phyloP scores from a whole-genome alignment of 305 asterid genomes.

The Solanum aculeatissimum region DNA sequence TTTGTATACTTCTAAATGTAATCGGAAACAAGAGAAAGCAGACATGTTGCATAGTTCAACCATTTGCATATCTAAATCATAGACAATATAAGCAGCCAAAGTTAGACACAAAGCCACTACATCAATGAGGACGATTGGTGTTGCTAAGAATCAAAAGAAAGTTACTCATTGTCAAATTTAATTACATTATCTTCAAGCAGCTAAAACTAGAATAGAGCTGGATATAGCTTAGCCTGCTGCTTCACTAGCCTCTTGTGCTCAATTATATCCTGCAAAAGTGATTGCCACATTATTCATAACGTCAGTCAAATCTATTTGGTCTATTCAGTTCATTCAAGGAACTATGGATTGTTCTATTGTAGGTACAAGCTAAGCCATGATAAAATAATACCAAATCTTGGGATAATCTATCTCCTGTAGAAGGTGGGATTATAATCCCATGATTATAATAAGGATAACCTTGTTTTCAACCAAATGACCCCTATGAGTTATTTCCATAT shows the following conservation, averaged over 20 bases:
- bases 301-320: not conserved
- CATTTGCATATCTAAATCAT: not conserved
- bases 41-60: not conserved
- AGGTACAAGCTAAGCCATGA: not conserved
- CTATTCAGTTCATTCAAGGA: not conserved
- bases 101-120: not conserved
- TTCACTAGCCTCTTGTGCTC: conserved; percentile 29
- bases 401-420: not conserved
- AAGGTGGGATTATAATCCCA: not conserved
- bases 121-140: not conserved
- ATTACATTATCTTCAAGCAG: not conserved
- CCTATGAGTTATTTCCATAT: not conserved
- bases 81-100: not conserved
- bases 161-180: not conserved
- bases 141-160: not conserved
- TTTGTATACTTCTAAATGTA: not conserved
- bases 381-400: not conserved
- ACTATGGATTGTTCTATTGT: not conserved
- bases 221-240: conserved; percentile 30
- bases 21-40: not conserved
- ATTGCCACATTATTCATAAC: not conserved
- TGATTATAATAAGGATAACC: not conserved
- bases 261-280: conserved; percentile 15
- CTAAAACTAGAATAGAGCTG: conserved; percentile 8
- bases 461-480: not conserved